Evolutionary conservation across 2,329 filamentous ascomycete species (phyloP).

Genomic region (Colletotrichum magnum): DNA sequence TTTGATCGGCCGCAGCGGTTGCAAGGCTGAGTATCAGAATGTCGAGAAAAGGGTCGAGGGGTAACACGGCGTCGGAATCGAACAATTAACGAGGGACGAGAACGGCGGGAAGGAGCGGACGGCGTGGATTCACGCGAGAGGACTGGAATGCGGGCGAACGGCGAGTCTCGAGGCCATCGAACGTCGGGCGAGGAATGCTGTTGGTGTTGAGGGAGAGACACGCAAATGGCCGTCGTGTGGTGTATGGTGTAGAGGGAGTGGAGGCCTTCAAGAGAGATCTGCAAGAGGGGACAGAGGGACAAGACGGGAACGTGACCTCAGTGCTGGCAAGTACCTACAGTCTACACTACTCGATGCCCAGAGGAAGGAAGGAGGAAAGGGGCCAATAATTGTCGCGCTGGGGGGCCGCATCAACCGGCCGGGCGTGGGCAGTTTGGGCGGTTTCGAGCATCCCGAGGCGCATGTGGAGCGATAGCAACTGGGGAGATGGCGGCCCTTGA

Average conservation of each 20-base stretch:
- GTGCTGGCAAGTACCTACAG: background rate
- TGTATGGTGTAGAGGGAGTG: slow-evolving; percentile 20
- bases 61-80: slow-evolving; percentile 21
- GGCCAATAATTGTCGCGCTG: slow-evolving; percentile 25
- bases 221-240: background rate
- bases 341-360: slow-evolving; percentile 7
- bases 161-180: slow-evolving; percentile 26
- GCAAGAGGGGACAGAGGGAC: slow-evolving; percentile 14
- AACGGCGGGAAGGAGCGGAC: slow-evolving; percentile 19
- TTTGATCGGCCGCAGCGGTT: slow-evolving; percentile 38
- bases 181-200: slow-evolving; percentile 27
- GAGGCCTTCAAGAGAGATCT: slow-evolving; percentile 40
- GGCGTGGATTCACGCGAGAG: slow-evolving; percentile 19
- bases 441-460: slow-evolving; percentile 33
- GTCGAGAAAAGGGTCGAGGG: slow-evolving; percentile 27
- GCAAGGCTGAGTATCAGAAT: slow-evolving; percentile 39
- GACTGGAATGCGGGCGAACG: slow-evolving; percentile 12
- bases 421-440: slow-evolving; percentile 32
- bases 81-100: slow-evolving; percentile 13
- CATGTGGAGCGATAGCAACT: slow-evolving; percentile 30
- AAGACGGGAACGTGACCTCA: background rate
- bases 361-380: slow-evolving; percentile 19
- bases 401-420: slow-evolving; percentile 15
- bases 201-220: slow-evolving; percentile 6
- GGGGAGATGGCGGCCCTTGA: slow-evolving; percentile 27